A percentile compares a stretch with the other conserved stretches of the same genome.
These are phyloP conservation scores for Epichloe amarillans DNA, from an alignment of 2,329 filamentous ascomycete genomes.

Conservation along the genomic window DNA sequence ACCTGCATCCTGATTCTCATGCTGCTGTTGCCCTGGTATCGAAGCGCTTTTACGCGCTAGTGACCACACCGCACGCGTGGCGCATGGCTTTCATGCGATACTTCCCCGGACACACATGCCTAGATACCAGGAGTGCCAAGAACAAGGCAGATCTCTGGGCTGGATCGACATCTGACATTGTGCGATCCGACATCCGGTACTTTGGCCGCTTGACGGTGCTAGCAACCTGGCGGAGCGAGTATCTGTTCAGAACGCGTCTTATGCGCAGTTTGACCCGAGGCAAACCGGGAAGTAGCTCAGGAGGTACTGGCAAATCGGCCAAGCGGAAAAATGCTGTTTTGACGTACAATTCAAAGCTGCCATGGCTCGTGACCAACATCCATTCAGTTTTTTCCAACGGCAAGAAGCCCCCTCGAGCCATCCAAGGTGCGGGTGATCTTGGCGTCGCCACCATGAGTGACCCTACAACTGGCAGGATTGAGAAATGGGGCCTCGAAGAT, in stretches of 20 bases:
- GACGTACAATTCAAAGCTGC: slow-evolving; percentile 76
- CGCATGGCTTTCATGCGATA: slow-evolving; percentile 81
- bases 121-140: slow-evolving; percentile 18
- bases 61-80: slow-evolving; percentile 90
- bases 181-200: slow-evolving; percentile 60
- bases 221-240: slow-evolving; percentile 94
- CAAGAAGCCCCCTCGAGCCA: slow-evolving; percentile 63
- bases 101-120: slow-evolving; percentile 58
- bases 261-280: slow-evolving; percentile 70
- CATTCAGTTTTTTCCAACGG: slow-evolving; percentile 62
- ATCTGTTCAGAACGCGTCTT: slow-evolving; percentile 74
- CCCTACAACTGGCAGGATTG: slow-evolving; percentile 59
- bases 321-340: slow-evolving; percentile 61
- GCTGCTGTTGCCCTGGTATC: slow-evolving; percentile 75
- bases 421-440: slow-evolving; percentile 71
- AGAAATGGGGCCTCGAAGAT: slow-evolving; percentile 71
- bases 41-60: slow-evolving; percentile 70
- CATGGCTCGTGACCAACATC: slow-evolving; percentile 65
- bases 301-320: slow-evolving; percentile 34
- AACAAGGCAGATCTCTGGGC: slow-evolving; percentile 26
- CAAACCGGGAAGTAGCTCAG: slow-evolving; percentile 52
- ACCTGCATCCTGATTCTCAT: slow-evolving; percentile 75
- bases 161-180: slow-evolving; percentile 34
- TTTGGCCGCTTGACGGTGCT: slow-evolving; percentile 73
- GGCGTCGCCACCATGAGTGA: slow-evolving; percentile 73